A percentile compares a stretch with the other conserved stretches of the same genome.
These are phyloP conservation scores for Barnettozyma botsteinii DNA, from an alignment of 805 yeast species.

Conservation along the genomic window DNA sequence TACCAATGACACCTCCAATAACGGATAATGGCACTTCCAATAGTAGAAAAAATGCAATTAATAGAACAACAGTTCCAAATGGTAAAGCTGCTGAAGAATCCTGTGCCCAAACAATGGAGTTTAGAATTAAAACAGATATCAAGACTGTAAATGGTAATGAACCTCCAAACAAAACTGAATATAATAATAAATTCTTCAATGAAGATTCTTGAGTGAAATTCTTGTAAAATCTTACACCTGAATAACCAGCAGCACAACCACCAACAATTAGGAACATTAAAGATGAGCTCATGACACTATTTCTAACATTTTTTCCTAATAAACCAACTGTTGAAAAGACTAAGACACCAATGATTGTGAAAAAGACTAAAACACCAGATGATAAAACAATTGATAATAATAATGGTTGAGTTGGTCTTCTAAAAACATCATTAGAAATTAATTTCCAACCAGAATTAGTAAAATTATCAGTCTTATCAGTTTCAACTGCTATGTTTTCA, in stretches of 20 bases:
- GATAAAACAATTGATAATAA: conserved; percentile 55
- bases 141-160: conserved; percentile 43
- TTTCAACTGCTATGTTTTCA: conserved; percentile 21
- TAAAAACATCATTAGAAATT: conserved; percentile 47
- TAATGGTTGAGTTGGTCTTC: conserved; percentile 43
- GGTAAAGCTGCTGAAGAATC: conserved; percentile 75
- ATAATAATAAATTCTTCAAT: conserved; percentile 7
- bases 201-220: conserved; percentile 37
- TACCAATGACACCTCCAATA: conserved; percentile 59
- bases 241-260: conserved; percentile 69
- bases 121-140: conserved; percentile 47
- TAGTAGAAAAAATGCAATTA: conserved; percentile 53
- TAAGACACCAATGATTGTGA: conserved; percentile 59
- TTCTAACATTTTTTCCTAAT: conserved; percentile 60
- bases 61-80: conserved; percentile 61
- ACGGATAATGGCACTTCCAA: conserved; percentile 72
- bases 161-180: conserved; percentile 44
- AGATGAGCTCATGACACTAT: conserved; percentile 59
- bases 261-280: conserved; percentile 57
- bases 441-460: conserved; percentile 45
- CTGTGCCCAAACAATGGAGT: conserved; percentile 68
- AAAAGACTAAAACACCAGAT: conserved; percentile 67
- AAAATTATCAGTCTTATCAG: conserved; percentile 24
- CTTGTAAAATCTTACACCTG: conserved; percentile 59
- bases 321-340: conserved; percentile 51